Evolutionary conservation across 1,139 yeast species (phyloP).

Genomic region (Kodamaea arcana): DNA sequence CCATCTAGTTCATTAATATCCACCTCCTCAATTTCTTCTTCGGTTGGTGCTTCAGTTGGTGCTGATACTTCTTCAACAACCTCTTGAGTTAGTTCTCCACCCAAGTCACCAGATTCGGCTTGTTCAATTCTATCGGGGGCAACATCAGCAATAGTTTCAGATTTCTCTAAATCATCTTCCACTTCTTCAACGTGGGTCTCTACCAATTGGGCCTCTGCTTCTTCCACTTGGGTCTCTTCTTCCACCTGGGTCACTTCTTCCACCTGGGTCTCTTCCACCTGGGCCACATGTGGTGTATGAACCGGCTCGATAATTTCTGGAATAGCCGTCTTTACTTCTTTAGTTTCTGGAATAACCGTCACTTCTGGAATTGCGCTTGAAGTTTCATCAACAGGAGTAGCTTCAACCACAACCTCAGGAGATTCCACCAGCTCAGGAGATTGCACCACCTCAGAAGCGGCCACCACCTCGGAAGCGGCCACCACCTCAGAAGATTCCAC

Average conservation of each 20-base stretch:
- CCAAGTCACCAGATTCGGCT: conserved; percentile 3
- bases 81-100: too few species aligned
- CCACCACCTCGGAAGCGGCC: too few species aligned
- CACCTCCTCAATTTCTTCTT: conserved; percentile 1
- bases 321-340: too few species aligned
- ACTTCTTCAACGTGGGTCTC: conserved; percentile 2
- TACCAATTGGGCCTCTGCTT: conserved; percentile 1
- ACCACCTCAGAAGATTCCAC: too few species aligned
- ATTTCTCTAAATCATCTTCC: conserved; percentile 4
- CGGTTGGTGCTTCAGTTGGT: conserved; percentile 1
- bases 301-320: too few species aligned
- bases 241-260: background rate
- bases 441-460: too few species aligned
- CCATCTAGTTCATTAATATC: background rate
- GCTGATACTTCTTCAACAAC: conserved; percentile 8
- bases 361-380: background rate
- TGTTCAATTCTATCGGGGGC: too few species aligned
- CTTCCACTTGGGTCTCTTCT: conserved; percentile 2
- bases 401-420: background rate
- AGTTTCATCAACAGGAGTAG: background rate
- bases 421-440: too few species aligned
- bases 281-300: too few species aligned
- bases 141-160: background rate
- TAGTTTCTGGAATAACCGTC: background rate
- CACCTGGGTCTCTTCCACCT: background rate